Evolutionary conservation across 2,329 filamentous ascomycete species (phyloP).

Genomic region (Capronia coronata): DNA sequence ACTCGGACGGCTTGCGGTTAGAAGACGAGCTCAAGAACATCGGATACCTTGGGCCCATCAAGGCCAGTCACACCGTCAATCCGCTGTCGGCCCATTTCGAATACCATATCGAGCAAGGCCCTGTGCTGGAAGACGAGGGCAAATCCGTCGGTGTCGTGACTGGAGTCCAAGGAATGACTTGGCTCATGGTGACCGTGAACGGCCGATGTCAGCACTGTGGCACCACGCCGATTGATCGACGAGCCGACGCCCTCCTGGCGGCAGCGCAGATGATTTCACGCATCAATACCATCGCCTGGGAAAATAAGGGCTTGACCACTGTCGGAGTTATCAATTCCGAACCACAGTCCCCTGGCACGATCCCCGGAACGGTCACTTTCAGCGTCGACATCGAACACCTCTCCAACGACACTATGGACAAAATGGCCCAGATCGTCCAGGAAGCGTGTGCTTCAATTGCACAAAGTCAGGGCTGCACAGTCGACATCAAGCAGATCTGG

Average conservation of each 20-base stretch:
- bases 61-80: conserved; percentile 51
- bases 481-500: conserved; percentile 55
- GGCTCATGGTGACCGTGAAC: conserved; percentile 60
- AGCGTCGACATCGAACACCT: conserved; percentile 19
- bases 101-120: conserved; percentile 78
- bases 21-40: conserved; percentile 64
- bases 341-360: conserved; percentile 66
- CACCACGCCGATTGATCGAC: conserved; percentile 60
- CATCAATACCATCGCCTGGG: conserved; percentile 54
- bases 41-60: conserved; percentile 57
- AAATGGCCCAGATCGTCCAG: conserved; percentile 2
- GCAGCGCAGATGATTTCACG: conserved; percentile 62
- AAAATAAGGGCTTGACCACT: conserved; percentile 56
- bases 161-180: conserved; percentile 67
- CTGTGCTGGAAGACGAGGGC: conserved; percentile 60
- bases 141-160: conserved; percentile 67
- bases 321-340: conserved; percentile 63
- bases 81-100: conserved; percentile 74
- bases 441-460: conserved; percentile 36
- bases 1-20: conserved; percentile 53
- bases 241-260: conserved; percentile 62
- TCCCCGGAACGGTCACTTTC: conserved; percentile 54
- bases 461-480: conserved; percentile 46
- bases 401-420: conserved; percentile 6
- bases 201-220: conserved; percentile 68